Evolutionary conservation across 139 green algal species (phyloP), one percentile per base, ranked within the genome.

Genomic region (Micractinium sp.): DNA sequence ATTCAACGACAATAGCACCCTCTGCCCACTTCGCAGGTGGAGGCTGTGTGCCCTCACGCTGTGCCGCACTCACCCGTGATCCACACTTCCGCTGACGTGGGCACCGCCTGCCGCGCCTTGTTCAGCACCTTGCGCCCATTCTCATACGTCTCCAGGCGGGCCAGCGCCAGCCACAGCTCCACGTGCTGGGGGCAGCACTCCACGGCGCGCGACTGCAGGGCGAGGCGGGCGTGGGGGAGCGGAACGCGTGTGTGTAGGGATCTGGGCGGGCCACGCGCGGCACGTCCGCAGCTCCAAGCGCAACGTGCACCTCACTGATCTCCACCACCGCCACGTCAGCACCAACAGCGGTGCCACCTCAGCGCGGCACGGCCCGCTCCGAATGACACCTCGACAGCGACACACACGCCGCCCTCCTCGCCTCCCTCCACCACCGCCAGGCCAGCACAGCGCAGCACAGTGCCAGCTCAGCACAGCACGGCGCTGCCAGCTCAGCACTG

Each of bases 111-210:
- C 29, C 97, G 95, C 67, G 98, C 98, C 78, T 95, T 95, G 95
- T 99, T 99, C 22, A 99, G 92, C 78, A 99, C 97, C 94, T 98
- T 98, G 39, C 96, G 95, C 1, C 97, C 97, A 67, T 98, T 97
- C 33, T 98, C 97, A 89, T 99, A 99, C 16, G 92, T 96, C 91
- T 99, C 97, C 78, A 99, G 93, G 29, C 95, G 92, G 0, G 97
- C 98, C 79, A 99, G 93, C 1, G 98, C 98, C 89, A 99, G 94
- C 97, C 98, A 99, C 61, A 99, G 93, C 88, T 99, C 98, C 82
- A 98, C 94, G 80, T 99, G 97, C 91, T 97, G 94, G 38, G 97
- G 97, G 90, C 97, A 99, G 94, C 98, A 99, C 95, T 99, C 98
- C 85, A 99, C 97, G 15, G 98, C 98, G 19, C 98, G 90, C 15